Percentiles rank a stretch among this genome's conserved stretches.
phyloP scores from a whole-genome alignment of 2,329 filamentous ascomycete species.

The Fusarium xylarioides region DNA sequence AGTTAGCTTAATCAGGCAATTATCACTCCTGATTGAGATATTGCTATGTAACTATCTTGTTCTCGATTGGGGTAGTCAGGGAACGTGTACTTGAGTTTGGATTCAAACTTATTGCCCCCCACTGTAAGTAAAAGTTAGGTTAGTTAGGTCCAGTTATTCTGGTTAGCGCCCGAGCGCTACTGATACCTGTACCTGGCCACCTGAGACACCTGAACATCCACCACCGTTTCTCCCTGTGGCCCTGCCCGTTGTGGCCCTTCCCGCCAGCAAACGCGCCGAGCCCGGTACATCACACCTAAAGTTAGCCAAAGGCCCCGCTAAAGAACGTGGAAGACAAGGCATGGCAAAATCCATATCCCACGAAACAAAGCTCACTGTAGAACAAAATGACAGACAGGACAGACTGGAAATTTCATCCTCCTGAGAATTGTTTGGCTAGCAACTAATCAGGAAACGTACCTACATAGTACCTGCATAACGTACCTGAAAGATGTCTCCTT shows the following conservation, averaged over 20 bases:
- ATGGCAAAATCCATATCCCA: conserved; percentile 30
- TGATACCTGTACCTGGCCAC: conserved; percentile 1
- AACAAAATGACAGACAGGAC: conserved; percentile 3
- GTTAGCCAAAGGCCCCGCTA: conserved; percentile 3
- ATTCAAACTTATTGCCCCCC: too few species aligned
- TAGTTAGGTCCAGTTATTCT: background rate
- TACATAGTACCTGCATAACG: conserved; percentile 15
- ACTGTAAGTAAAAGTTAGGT: background rate
- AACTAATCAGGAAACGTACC: background rate
- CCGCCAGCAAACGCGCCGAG: background rate
- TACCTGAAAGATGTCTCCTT: conserved; percentile 28
- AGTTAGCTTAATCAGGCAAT: too few species aligned
- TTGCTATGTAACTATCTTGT: too few species aligned
- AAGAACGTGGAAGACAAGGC: conserved; percentile 12
- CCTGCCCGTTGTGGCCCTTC: background rate
- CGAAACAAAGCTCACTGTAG: conserved; percentile 29
- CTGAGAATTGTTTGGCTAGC: background rate
- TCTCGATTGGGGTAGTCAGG: too few species aligned
- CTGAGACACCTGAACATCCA: conserved; percentile 35
- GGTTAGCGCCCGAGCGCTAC: conserved; percentile 8
- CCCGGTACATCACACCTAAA: background rate
- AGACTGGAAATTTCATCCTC: conserved; percentile 7
- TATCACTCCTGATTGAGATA: too few species aligned
- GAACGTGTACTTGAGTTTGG: too few species aligned
- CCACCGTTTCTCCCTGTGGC: conserved; percentile 25